A percentile compares a stretch with the other conserved stretches of the same genome.
phyloP scores from a whole-genome alignment of 805 yeast species.

The Tetrapisispora fleetii region DNA sequence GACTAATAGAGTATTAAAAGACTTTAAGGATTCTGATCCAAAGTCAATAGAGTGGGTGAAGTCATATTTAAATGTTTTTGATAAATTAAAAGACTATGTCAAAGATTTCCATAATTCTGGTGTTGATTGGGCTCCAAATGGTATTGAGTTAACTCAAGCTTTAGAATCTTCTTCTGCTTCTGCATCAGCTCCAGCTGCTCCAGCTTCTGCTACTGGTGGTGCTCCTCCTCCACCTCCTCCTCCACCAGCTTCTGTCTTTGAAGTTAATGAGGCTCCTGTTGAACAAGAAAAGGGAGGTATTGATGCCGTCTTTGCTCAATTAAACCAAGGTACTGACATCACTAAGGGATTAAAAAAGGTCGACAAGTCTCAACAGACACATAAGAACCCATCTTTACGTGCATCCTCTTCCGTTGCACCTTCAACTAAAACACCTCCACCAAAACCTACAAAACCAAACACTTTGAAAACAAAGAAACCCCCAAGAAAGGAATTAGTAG shows the following conservation, averaged over 20 bases:
- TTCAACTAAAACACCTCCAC: slow-evolving; percentile 42
- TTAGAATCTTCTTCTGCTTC: slow-evolving; percentile 3
- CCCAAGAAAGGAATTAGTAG: slow-evolving; percentile 65
- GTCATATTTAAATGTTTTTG: slow-evolving; percentile 50
- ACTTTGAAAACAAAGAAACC: slow-evolving; percentile 42
- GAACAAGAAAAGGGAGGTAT: slow-evolving; percentile 41
- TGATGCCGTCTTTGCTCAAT: slow-evolving; percentile 83
- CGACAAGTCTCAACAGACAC: slow-evolving; percentile 88
- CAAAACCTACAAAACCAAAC: slow-evolving; percentile 76
- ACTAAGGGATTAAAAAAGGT: slow-evolving; percentile 85
- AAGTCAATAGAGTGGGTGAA: slow-evolving; percentile 77
- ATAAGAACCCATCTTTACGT: slow-evolving; percentile 79
- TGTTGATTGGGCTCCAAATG: slow-evolving; percentile 63
- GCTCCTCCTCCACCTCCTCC: slow-evolving; percentile 94
- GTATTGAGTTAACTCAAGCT: slow-evolving; percentile 39
- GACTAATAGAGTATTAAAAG: slow-evolving; percentile 84
- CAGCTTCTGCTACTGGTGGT: slow-evolving; percentile 32
- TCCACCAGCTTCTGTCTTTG: slow-evolving; percentile 69
- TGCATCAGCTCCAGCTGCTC: slow-evolving; percentile 21
- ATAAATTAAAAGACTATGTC: slow-evolving; percentile 59
- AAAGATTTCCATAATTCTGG: slow-evolving; percentile 78
- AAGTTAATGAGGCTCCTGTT: slow-evolving; percentile 24
- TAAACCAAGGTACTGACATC: slow-evolving; percentile 75
- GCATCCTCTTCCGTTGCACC: slow-evolving; percentile 41
- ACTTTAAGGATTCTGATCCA: slow-evolving; percentile 61